Base-by-base conservation (phyloP, 768 basidiomycete species). In the Termitomyces sp. region DNA sequence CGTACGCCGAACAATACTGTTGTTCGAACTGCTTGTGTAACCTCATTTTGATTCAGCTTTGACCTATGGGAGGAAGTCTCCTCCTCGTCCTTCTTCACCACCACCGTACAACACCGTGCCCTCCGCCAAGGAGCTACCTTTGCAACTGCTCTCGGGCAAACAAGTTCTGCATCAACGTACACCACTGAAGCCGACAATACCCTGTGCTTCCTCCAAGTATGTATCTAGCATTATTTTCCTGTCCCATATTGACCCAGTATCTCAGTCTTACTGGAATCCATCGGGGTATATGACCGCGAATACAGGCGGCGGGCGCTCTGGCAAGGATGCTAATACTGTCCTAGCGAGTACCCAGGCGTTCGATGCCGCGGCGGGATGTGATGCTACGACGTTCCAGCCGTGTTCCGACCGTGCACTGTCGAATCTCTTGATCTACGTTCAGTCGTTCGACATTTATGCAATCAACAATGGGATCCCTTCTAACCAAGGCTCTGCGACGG, bases 61-160 rank as follows among this genome's bases (percentile, higher is more conserved):
- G 88, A 91, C 67, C 74, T 90, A 0, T 90, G 88, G 88, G 88
- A 90, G 66, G 87, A 90, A 69, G 70, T 90, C 42, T 65, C 72
- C 5, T 87, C 87, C 0, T 83, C 84, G 18, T 90, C 88, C 4
- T 94, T 90, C 77, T 94, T 90, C 70, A 93, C 92, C 9, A 83
- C 88, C 0, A 85, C 87, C 3, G 84, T 87, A 0, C 91, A 92
- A 62, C 88, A 92, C 66, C 84, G 87, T 26, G 78, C 90, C 12
- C 73, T 92, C 41, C 85, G 85, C 34, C 79, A 88, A 65, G 90
- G 90, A 20, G 78, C 82, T 3, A 59, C 78, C 1, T 76, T 93
- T 22, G 92, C 91, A 0, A 74, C 71, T 9, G 66, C 74, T 26
- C 76, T 91, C 26, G 84, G 83, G 9, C 78, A 86, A 65, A 72